Base-by-base conservation (phyloP, 371 early-diverging fungal species). In the Neoconidiobolus thromboides region DNA sequence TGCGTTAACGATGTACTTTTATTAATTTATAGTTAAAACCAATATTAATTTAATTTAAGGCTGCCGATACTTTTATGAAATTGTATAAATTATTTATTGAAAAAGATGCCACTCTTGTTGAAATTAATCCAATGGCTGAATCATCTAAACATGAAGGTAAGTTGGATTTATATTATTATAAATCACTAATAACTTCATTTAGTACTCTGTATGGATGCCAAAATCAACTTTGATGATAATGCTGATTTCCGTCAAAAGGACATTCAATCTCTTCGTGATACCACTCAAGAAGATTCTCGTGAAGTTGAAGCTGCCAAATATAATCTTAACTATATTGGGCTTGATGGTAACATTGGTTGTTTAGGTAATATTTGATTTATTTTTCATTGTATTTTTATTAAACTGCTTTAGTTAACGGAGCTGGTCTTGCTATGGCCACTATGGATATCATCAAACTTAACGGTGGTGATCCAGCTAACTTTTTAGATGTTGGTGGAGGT, bases 391-490 rank as follows among this genome's bases (percentile, higher is more conserved):
- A 26, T 26, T 26, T 26, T 26, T 26, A 26, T 40, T 39, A 2
- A 43, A 9, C 55, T 52, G 41, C 7, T 12, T 36, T 53, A 76
- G 96, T 96, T 67, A 97, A 97, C 74, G 98, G 98, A 65, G 96
- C 98, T 61, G 98, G 98, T 71, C 82, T 97, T 59, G 98, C 96
- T 72, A 97, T 96, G 98, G 90, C 96, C 58, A 97, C 98, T 60
- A 93, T 95, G 96, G 98, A 97, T 77, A 93, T 97, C 68, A 92
- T 96, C 74, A 95, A 95, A 78, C 82, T 97, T 58, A 82, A 95
- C 76, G 98, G 96, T 65, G 96, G 96, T 54, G 92, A 90, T 69
- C 98, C 98, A n/a, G 98, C 96, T 68, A 97, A 97, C 86, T 97
- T 97, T 76, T 83, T 97, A 68, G 96, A 97, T 71, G 96, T 97